These are phyloP conservation scores for Boechera stricta DNA, from an alignment of 345 rosid genomes.

Conservation along the genomic window DNA sequence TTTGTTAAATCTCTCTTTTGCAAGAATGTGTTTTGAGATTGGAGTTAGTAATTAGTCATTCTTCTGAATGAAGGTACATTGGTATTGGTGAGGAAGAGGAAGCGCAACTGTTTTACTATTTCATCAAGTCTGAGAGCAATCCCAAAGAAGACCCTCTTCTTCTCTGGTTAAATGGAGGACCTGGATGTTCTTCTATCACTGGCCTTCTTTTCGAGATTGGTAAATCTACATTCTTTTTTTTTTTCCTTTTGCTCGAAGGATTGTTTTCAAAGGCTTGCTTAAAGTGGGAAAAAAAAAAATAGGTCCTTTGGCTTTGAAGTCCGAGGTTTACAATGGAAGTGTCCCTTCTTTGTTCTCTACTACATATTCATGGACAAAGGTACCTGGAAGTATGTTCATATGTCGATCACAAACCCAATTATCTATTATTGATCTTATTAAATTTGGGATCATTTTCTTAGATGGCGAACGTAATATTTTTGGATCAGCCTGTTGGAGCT, in stretches of 20 bases:
- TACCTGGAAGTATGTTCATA: conserved; percentile 49
- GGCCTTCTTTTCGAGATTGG: conserved; percentile 37
- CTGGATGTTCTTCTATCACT: conserved; percentile 44
- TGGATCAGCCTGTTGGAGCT: conserved; percentile 73
- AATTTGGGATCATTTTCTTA: conserved; percentile 49
- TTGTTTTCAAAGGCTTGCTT: background rate
- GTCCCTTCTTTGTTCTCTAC: conserved; percentile 57
- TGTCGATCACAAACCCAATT: background rate
- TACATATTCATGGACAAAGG: conserved; percentile 77
- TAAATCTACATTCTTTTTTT: background rate
- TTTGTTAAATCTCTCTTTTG: conserved; percentile 10
- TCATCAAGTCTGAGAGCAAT: conserved; percentile 44
- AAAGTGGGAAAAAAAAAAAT: background rate
- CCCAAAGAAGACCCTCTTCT: conserved; percentile 47
- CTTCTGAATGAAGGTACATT: conserved; percentile 34
- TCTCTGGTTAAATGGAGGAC: conserved; percentile 49
- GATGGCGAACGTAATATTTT: conserved; percentile 62
- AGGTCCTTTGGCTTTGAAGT: conserved; percentile 65
- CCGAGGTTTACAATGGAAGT: conserved; percentile 59
- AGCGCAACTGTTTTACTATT: conserved; percentile 42
- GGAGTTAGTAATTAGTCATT: background rate
- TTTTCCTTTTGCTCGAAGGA: background rate
- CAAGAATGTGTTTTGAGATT: background rate
- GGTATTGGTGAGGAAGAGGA: conserved; percentile 39
- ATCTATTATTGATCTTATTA: too few species aligned